Base-by-base conservation (phyloP, 2,329 filamentous ascomycete genomes). In the Colletotrichum liriopes region DNA sequence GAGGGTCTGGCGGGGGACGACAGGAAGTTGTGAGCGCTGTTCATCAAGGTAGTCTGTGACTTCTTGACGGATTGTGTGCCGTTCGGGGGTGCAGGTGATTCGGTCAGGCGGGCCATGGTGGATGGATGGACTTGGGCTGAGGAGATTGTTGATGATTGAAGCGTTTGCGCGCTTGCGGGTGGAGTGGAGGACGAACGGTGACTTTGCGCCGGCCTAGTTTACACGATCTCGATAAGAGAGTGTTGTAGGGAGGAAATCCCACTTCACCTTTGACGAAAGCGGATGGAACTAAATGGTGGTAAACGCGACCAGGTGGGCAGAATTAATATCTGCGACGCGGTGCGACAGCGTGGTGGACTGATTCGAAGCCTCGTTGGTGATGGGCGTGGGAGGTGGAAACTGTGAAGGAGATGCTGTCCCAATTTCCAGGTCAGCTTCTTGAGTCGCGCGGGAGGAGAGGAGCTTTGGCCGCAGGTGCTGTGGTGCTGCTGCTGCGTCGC, bases 401-500 rank as follows among this genome's bases (percentile, higher is more conserved):
- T 43, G 39, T 12, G 26, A 54, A 49, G 45, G 43, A 51, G 49
- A 29, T 16, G 59, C n/a, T 26, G 58, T 51, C 20, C 32, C 43
- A 18, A 11, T 23, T 39, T 45, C 56, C 20, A 35, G 26, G 45
- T 54, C 29, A 49, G 62, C 66, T 66, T 71, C 35, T 26, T 56
- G 54, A 39, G 63, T 55, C 45, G 52, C 37, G 62, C 45, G 29
- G 62, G 37, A 67, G 67, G 54, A 71, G 63, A 67, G 67, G 54
- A 71, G 63, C 67, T 71, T 67, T 67, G 67, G 63, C 67, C 67
- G n/a, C 35, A 35, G 35, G 37, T 55, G n/a, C 29, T 55, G 32
- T 37, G 26, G 16, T 45, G 61, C 37, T 56, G 41, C 11, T 59
- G 63, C 32, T 45, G 41, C 26, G 20, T 23, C 29, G 32, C 52